A percentile compares a stretch with the other conserved stretches of the same genome.
phyloP scores from a whole-genome alignment of 2,329 filamentous ascomycete genomes.

The Teratosphaeriaceae sp. region DNA sequence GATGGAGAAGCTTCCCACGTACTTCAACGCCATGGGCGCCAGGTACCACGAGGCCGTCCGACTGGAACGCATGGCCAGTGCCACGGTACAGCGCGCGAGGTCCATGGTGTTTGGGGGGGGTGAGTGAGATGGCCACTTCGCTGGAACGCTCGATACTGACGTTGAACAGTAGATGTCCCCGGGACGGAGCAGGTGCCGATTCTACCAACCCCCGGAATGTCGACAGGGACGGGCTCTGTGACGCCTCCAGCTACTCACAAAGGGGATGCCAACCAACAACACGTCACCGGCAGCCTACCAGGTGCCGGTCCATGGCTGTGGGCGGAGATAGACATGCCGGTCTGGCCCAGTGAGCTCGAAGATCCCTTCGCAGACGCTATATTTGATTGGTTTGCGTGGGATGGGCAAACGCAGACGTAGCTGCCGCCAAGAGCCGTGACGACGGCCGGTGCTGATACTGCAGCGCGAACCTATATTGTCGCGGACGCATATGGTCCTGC shows the following conservation, averaged over 20 bases:
- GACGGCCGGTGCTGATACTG: background rate
- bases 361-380: constrained; percentile 3
- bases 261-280: too few species aligned
- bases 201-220: too few species aligned
- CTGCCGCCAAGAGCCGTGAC: background rate
- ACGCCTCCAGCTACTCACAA: too few species aligned
- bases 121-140: background rate
- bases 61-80: constrained; percentile 11
- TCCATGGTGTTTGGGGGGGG: constrained; percentile 4
- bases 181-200: too few species aligned
- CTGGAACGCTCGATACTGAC: background rate
- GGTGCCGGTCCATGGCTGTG: background rate
- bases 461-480: background rate
- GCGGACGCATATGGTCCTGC: too few species aligned
- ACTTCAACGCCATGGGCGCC: constrained; percentile 13
- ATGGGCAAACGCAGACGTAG: background rate
- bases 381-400: constrained; percentile 9
- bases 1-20: constrained; percentile 16
- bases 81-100: constrained; percentile 13
- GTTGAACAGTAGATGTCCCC: too few species aligned
- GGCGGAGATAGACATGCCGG: background rate
- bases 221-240: too few species aligned
- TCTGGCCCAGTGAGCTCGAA: background rate
- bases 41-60: constrained; percentile 13
- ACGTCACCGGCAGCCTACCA: background rate